These are phyloP conservation scores for Dissoconium aciculare DNA, from an alignment of 2,329 filamentous ascomycete genomes.

Conservation along the genomic window DNA sequence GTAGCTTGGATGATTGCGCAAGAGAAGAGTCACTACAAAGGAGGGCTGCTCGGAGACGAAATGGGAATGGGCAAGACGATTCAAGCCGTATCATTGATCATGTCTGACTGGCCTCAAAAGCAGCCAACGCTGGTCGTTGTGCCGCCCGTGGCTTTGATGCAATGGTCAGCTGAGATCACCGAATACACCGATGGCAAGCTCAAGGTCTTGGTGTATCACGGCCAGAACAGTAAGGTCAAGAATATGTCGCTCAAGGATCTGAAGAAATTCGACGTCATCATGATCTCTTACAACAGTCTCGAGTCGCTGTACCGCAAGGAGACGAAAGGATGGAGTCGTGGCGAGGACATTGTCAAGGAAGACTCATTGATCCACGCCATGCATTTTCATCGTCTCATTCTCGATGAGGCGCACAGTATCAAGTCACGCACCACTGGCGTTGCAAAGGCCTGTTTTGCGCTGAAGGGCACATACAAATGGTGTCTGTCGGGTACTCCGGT, in stretches of 20 bases:
- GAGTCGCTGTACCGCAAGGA: constrained; percentile 90
- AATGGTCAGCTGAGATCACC: constrained; percentile 54
- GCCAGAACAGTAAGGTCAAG: constrained; percentile 72
- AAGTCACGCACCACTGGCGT: constrained; percentile 81
- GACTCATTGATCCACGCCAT: constrained; percentile 64
- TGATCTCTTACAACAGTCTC: constrained; percentile 87
- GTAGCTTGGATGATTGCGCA: constrained; percentile 89
- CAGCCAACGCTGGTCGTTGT: constrained; percentile 76
- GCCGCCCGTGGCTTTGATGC: constrained; percentile 86
- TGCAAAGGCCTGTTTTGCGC: constrained; percentile 84
- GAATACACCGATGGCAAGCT: constrained; percentile 73
- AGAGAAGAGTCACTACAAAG: constrained; percentile 72
- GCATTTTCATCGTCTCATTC: constrained; percentile 75
- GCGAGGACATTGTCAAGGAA: constrained; percentile 67
- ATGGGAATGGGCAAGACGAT: constrained; percentile 99
- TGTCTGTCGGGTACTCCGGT: constrained; percentile 89
- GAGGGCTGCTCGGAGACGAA: constrained; percentile 85
- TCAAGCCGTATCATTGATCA: constrained; percentile 91
- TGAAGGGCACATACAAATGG: constrained; percentile 83
- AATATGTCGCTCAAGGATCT: constrained; percentile 58
- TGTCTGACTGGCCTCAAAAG: constrained; percentile 86
- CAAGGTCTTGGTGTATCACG: constrained; percentile 82
- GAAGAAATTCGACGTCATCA: constrained; percentile 76
- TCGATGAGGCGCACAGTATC: constrained; percentile 94
- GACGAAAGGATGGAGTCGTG: constrained; percentile 73